Percentiles rank a stretch among this genome's conserved stretches.
These are phyloP conservation scores for Salinomyces thailandicus DNA, from an alignment of 2,329 filamentous ascomycete species.

Conservation along the genomic window DNA sequence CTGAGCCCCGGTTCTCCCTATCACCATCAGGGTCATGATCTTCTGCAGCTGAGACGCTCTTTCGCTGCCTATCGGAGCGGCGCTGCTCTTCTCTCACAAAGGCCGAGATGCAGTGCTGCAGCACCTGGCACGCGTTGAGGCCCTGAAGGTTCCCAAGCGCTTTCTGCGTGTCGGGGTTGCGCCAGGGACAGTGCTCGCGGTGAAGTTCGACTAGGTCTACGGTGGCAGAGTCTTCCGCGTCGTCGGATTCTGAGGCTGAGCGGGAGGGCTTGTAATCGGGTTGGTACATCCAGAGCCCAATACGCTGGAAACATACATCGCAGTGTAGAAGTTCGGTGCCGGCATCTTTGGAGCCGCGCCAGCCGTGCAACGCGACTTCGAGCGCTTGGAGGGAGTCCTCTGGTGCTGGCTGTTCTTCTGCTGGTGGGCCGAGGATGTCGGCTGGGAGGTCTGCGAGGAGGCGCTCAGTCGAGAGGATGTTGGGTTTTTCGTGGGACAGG, in stretches of 20 bases:
- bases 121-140: slow-evolving; percentile 23
- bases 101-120: slow-evolving; percentile 22
- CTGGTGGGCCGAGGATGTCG: slow-evolving; percentile 15
- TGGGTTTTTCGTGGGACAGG: slow-evolving; percentile 6
- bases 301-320: slow-evolving; percentile 71
- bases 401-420: slow-evolving; percentile 4
- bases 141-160: slow-evolving; percentile 24
- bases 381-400: slow-evolving; percentile 15
- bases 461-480: slow-evolving; percentile 9
- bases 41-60: slow-evolving; percentile 2
- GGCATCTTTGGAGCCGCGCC: slow-evolving; percentile 45
- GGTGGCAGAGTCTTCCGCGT: slow-evolving; percentile 9
- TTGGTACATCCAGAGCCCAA: slow-evolving; percentile 92
- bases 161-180: slow-evolving; percentile 23
- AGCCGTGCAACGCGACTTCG: slow-evolving; percentile 35
- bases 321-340: slow-evolving; percentile 69
- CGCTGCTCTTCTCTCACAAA: slow-evolving; percentile 23
- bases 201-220: slow-evolving; percentile 26
- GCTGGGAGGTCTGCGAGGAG: slow-evolving; percentile 20
- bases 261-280: slow-evolving; percentile 32
- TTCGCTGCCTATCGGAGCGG: slow-evolving; percentile 14
- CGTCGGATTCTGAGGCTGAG: slow-evolving; percentile 23
- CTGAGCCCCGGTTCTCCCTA: background rate
- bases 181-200: slow-evolving; percentile 30
- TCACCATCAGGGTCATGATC: too few relatives aligned